A percentile compares a stretch with the other conserved stretches of the same genome.
Conservation (phyloP, 2,329 filamentous ascomycete genomes). For the Lasiodiplodia citricola region DNA sequence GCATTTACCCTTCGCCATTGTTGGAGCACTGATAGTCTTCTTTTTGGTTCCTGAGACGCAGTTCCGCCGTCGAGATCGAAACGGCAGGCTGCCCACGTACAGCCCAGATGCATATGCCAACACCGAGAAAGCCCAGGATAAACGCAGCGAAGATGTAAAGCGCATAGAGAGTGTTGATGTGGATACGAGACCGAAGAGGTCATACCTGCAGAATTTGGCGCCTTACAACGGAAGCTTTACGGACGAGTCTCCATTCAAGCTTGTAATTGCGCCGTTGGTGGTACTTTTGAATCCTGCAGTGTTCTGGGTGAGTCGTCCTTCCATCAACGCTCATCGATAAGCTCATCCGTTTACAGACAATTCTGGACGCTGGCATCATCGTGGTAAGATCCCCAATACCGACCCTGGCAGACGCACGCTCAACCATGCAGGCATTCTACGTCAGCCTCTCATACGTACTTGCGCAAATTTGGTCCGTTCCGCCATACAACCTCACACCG, state of each 20-base stretch:
- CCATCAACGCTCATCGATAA: no score
- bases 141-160: background rate
- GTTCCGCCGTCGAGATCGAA: conserved; percentile 25
- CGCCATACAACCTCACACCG: conserved; percentile 33
- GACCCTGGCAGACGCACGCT: background rate
- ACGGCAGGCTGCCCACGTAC: background rate
- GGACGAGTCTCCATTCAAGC: conserved; percentile 30
- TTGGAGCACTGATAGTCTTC: conserved; percentile 33
- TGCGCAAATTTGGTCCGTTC: conserved; percentile 29
- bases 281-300: conserved; percentile 35
- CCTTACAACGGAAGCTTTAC: conserved; percentile 30
- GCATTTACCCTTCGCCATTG: conserved; percentile 37
- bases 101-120: background rate
- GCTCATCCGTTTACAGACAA: background rate
- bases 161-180: background rate
- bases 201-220: conserved; percentile 30
- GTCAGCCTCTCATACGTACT: conserved; percentile 36
- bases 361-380: conserved; percentile 9
- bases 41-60: conserved; percentile 40
- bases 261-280: conserved; percentile 32
- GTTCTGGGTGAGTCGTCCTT: conserved; percentile 27
- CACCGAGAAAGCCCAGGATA: background rate
- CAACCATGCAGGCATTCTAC: conserved; percentile 32
- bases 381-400: background rate
- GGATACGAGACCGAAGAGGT: conserved; percentile 23